These are phyloP conservation scores for Globisporangium cederbergense DNA, from an alignment of 352 stramenopile genomes.

Conservation along the genomic window DNA sequence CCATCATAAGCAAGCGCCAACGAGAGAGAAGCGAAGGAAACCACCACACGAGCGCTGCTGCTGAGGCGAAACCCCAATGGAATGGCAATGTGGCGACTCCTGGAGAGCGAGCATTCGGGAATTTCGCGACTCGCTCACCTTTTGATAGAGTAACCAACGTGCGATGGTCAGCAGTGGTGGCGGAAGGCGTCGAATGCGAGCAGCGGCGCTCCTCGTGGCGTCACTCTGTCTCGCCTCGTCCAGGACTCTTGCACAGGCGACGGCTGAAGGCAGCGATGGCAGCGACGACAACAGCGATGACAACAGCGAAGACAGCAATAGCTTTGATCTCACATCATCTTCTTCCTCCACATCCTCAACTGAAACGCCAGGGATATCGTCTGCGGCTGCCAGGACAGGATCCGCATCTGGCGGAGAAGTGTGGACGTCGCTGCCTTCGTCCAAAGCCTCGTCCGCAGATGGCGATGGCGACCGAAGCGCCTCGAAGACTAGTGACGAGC, in stretches of 20 bases:
- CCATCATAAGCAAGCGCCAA: not conserved
- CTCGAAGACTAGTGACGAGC: not conserved
- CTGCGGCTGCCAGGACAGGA: not conserved
- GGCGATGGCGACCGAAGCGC: not conserved
- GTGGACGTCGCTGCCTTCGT: not conserved
- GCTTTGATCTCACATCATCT: not conserved
- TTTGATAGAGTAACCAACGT: not conserved
- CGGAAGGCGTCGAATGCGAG: not conserved
- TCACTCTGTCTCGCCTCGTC: not conserved
- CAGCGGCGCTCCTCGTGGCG: conserved; percentile 3
- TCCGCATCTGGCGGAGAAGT: not conserved
- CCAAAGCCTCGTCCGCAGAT: not conserved
- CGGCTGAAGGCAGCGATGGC: not conserved
- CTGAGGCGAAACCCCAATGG: not conserved
- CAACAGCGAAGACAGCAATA: conserved; percentile 1
- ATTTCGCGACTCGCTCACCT: conserved; percentile 3
- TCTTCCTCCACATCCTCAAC: not conserved
- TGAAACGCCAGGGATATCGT: not conserved
- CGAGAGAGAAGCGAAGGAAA: not conserved
- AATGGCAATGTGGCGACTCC: not conserved
- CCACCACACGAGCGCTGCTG: not conserved
- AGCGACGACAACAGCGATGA: not conserved
- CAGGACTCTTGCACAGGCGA: not conserved
- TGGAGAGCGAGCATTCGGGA: not conserved
- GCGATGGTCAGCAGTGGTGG: conserved; percentile 1